phyloP scores from a whole-genome alignment of 305 asterid genomes.

The Fraxinus platypoda region DNA sequence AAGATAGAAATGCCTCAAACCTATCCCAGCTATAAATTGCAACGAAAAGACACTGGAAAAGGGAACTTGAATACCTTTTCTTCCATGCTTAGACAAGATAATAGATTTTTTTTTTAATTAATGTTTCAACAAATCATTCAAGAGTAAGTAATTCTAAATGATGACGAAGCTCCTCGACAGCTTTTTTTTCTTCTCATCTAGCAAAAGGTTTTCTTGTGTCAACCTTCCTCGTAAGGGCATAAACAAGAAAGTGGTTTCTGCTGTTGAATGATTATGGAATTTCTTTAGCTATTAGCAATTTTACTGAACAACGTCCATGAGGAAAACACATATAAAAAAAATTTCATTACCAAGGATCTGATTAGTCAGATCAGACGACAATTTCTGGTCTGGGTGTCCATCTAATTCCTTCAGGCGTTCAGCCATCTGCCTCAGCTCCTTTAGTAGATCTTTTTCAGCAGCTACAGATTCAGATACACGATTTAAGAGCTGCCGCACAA shows the following conservation, averaged over 20 bases:
- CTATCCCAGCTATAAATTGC: background rate
- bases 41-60: background rate
- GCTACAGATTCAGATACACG: slow-evolving; percentile 43
- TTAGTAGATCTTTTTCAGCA: slow-evolving; percentile 63
- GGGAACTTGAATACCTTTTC: background rate
- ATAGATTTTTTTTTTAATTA: background rate
- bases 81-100: background rate
- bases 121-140: background rate
- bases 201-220: background rate
- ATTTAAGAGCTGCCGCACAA: slow-evolving; percentile 60
- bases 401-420: slow-evolving; percentile 66
- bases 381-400: slow-evolving; percentile 50
- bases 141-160: background rate
- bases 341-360: slow-evolving; percentile 55
- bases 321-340: background rate
- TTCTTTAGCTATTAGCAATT: background rate
- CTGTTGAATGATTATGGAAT: background rate
- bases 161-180: background rate
- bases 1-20: background rate
- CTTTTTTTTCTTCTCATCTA: background rate
- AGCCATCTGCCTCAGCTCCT: slow-evolving; percentile 73
- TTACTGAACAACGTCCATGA: background rate
- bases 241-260: background rate
- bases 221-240: background rate
- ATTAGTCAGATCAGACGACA: slow-evolving; percentile 51